Evolutionary conservation across 371 early-diverging fungal genomes (phyloP), one percentile per base, ranked within the genome.

Genomic region (Mucor racemosus): DNA sequence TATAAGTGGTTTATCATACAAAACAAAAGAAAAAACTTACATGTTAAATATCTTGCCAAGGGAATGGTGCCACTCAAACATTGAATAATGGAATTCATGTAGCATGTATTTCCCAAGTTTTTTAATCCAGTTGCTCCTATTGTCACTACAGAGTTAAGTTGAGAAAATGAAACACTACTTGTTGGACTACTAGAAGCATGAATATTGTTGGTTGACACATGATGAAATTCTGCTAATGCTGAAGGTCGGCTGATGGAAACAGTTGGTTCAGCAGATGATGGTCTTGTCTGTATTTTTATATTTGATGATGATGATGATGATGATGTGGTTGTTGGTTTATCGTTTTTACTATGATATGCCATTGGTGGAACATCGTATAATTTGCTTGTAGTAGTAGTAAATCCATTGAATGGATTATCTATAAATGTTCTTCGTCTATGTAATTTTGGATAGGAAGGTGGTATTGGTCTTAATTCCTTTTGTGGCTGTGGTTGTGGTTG

Each of bases 91-190:
- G 95, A 92, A 76, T 98, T 99, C 95, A 99, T 95, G 75, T 90
- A 99, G 74, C 99, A 99, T 0, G 99, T 98, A 74, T 99, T 99
- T 26, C 99, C 99, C 33, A 98, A 69, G 72, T 97, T 97, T 58
- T 86, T 88, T 64, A 97, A 73, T 3, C 98, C 98, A 0, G 88
- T 84, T 17, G 88, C 84, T 33, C 92, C 92, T 50, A 88, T 84
- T 11, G 59, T n/a, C 55, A 79, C 74, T 0, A 78, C 73, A 5
- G 74, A 62, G 8, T 81, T 84, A 34, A 83, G 67, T 40, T 79
- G 76, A 26, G 87, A 84, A 50, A 80, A 76, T 0, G 80, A 73
- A 7, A 62, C 63, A 4, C 60, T 63, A 19, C 11, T 26, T 2
- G 61, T 60, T n/a, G 77, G 74, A 0, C 53, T 70, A 19, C 13